phyloP scores from a whole-genome alignment of 2,329 filamentous ascomycete genomes.

The Ascochyta pisi region DNA sequence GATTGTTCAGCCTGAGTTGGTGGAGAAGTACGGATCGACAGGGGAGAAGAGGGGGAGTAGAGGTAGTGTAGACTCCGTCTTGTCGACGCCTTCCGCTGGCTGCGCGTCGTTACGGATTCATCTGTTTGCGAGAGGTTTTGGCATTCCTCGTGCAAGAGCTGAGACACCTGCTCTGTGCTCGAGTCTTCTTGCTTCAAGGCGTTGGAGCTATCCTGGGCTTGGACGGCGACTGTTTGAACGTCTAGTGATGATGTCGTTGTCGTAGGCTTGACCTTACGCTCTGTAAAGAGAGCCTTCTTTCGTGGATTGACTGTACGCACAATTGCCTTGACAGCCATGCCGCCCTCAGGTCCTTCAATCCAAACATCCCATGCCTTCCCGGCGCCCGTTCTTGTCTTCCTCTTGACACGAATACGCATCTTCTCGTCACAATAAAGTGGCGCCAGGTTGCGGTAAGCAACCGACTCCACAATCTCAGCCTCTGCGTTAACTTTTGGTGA shows the following conservation, averaged over 20 bases:
- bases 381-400: constrained; percentile 37
- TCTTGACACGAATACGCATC: constrained; percentile 72
- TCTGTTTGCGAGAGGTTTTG: background rate
- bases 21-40: background rate
- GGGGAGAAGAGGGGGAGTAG: background rate
- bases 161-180: background rate
- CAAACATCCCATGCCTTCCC: constrained; percentile 47
- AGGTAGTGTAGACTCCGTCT: background rate
- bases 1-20: too few relatives aligned
- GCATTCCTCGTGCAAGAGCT: background rate
- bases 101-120: background rate
- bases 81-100: background rate
- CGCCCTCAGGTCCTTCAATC: constrained; percentile 51
- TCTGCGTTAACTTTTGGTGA: background rate
- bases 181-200: background rate
- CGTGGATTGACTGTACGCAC: constrained; percentile 20
- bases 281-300: background rate
- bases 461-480: constrained; percentile 55
- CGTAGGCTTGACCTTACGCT: background rate
- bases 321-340: constrained; percentile 55
- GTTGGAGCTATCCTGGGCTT: background rate
- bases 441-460: constrained; percentile 82
- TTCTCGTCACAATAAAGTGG: constrained; percentile 79
- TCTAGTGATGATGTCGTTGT: background rate
- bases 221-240: background rate